Evolutionary conservation across 176 grass and related monocot species (phyloP).

Genomic region (Rhynchospora tenuis): DNA sequence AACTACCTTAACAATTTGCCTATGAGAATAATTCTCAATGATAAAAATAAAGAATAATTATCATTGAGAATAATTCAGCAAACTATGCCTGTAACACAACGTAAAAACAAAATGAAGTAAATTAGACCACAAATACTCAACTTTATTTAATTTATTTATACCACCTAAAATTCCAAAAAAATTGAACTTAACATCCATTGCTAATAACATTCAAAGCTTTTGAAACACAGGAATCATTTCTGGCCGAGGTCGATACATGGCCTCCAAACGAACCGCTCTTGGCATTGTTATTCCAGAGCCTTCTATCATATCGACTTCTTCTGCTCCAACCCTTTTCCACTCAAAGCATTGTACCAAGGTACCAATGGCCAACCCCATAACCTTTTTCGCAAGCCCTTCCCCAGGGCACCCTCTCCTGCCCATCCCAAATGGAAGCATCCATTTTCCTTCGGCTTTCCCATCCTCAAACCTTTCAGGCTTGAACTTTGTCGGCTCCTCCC

Average conservation of each 20-base stretch:
- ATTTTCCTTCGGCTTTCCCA: neutral
- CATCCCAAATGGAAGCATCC: slow-evolving; percentile 55
- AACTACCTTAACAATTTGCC: too few relatives aligned
- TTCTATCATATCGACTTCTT: slow-evolving; percentile 47
- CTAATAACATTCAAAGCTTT: neutral
- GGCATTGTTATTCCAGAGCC: slow-evolving; percentile 65
- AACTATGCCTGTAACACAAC: neutral
- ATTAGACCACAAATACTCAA: neutral
- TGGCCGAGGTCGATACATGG: slow-evolving; percentile 16
- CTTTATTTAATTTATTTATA: neutral
- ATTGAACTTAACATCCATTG: neutral
- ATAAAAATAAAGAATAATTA: too few relatives aligned
- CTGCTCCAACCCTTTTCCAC: slow-evolving; percentile 16
- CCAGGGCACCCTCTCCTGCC: slow-evolving; percentile 42
- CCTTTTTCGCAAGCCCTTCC: slow-evolving; percentile 25
- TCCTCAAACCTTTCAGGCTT: slow-evolving; percentile 47
- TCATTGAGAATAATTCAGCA: too few relatives aligned
- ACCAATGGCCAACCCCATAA: slow-evolving; percentile 25
- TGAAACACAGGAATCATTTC: slow-evolving; percentile 9
- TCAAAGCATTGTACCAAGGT: slow-evolving; percentile 47
- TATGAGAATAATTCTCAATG: too few relatives aligned
- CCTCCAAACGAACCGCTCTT: slow-evolving; percentile 33
- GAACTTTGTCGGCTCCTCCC: slow-evolving; percentile 57
- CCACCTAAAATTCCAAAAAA: neutral
- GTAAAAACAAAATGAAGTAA: neutral